Percentiles rank a stretch among this genome's conserved stretches.
These are phyloP conservation scores for Carex cristatella DNA, from an alignment of 176 grass and related monocot genomes.

Conservation along the genomic window DNA sequence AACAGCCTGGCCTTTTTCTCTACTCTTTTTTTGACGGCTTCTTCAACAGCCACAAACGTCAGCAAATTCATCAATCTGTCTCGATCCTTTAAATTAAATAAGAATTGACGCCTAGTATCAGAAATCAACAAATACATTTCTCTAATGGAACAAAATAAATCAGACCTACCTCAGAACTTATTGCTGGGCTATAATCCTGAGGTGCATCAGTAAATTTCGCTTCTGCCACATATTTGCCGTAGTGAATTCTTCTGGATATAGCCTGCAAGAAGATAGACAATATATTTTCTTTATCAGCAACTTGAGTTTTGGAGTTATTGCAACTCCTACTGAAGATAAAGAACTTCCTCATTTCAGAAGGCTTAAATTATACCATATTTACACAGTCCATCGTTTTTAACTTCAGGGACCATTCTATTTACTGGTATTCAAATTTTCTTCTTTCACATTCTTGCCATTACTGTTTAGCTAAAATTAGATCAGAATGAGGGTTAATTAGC, in stretches of 20 bases:
- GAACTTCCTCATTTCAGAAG: neutral
- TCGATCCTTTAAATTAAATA: constrained; percentile 42
- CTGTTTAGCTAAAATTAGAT: neutral
- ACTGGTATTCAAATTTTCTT: neutral
- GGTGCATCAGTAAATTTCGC: constrained; percentile 77
- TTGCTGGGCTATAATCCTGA: constrained; percentile 69
- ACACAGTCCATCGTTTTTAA: neutral
- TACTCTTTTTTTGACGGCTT: constrained; percentile 82
- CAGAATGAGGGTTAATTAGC: neutral
- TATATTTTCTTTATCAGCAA: neutral
- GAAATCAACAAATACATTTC: neutral
- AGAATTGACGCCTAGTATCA: constrained; percentile 6
- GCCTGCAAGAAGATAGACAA: constrained; percentile 36
- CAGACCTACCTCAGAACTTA: constrained; percentile 49
- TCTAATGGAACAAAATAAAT: constrained; percentile 10
- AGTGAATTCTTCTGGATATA: constrained; percentile 87
- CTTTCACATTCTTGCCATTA: neutral
- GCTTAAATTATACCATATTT: neutral
- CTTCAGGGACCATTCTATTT: neutral
- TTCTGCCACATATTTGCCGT: constrained; percentile 89
- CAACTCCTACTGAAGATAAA: neutral
- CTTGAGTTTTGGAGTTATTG: neutral
- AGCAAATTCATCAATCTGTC: constrained; percentile 75
- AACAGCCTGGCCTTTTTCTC: constrained; percentile 81
- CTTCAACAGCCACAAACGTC: constrained; percentile 75